Evolutionary conservation across 805 yeast genomes (phyloP), one percentile per base, ranked within the genome.

Genomic region (Candida khao-thaluensis): DNA sequence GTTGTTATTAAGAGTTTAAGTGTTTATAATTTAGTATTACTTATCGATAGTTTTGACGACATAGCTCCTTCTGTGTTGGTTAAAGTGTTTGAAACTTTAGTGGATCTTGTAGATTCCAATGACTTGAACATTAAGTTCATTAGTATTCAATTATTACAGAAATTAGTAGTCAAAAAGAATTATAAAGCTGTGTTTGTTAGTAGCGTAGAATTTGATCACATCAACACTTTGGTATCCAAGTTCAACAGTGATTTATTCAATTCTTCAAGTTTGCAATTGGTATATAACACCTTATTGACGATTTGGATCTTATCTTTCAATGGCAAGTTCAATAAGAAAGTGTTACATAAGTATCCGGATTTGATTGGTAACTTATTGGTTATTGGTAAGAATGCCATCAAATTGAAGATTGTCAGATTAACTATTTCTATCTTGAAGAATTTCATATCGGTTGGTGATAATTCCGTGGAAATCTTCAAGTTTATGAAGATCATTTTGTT

Each of bases 231-330:
- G 7, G 35, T 47, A 18, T 20, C 35, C 12, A 30, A 41, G 28
- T 42, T 43, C 17, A 41, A 39, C 24, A 37, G 35, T 33, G 40
- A 37, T 25, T 38, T 31, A 16, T 37, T 35, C 17, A 65, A 67
- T 46, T 50, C 67, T 6, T 54, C 66, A 15, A 81, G 79, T 42
- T 72, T 90, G 45, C 99, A 93, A 68, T 74, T 88, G 51, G 89
- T 84, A 59, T 93, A 93, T 65, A 77, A 85, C 53, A 71, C 82
- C 5, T 73, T 91, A 47, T 71, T 93, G 56, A 72, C 82, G 16
- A 69, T 87, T 33, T 93, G 99, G 99, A 71, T 89, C 38, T 69
- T 88, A 45, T 79, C 95, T 3, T 93, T 91, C 66, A 82, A 78
- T 58, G 60, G 61, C n/a, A 48, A 57, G 32, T 71, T 79, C 27